Evolutionary conservation across 2,329 filamentous ascomycete species (phyloP).

Genomic region (Endothia cerciana): DNA sequence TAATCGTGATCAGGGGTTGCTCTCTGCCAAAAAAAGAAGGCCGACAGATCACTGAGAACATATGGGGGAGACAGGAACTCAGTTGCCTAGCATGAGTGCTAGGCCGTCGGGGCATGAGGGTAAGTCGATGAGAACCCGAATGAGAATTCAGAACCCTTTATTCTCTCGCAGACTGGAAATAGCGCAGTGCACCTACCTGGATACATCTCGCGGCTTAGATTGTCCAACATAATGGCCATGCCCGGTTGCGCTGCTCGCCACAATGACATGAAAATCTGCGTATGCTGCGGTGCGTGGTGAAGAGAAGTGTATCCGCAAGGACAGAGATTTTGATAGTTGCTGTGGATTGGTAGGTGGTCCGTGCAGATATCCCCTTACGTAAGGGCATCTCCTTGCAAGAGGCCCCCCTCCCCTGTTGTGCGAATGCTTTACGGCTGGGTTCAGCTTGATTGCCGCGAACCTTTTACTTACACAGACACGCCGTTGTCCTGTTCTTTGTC

Average conservation of each 20-base stretch:
- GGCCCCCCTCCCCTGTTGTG: background rate
- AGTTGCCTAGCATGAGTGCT: slow-evolving; percentile 62
- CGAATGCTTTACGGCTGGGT: background rate
- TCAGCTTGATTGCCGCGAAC: background rate
- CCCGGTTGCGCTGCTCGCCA: background rate
- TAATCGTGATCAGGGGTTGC: slow-evolving; percentile 83
- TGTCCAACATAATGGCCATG: background rate
- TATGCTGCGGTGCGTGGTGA: background rate
- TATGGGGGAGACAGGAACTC: slow-evolving; percentile 63
- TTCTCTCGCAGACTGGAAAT: background rate
- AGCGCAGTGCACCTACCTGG: background rate
- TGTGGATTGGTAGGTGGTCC: slow-evolving; percentile 1
- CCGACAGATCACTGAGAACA: slow-evolving; percentile 81
- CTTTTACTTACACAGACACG: background rate
- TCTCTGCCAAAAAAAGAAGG: slow-evolving; percentile 68
- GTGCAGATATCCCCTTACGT: slow-evolving; percentile 4
- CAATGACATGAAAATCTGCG: background rate
- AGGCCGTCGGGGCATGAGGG: slow-evolving; percentile 56
- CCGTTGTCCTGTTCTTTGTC: slow-evolving; percentile 14
- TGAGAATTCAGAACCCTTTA: too few relatives aligned
- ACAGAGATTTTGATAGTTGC: slow-evolving; percentile 10
- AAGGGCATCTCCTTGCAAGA: background rate
- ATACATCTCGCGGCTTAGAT: background rate
- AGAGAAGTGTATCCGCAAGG: background rate
- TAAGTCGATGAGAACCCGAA: background rate